These are phyloP conservation scores for Hypoxylon sp. DNA, from an alignment of 2,329 filamentous ascomycete genomes.

Conservation along the genomic window DNA sequence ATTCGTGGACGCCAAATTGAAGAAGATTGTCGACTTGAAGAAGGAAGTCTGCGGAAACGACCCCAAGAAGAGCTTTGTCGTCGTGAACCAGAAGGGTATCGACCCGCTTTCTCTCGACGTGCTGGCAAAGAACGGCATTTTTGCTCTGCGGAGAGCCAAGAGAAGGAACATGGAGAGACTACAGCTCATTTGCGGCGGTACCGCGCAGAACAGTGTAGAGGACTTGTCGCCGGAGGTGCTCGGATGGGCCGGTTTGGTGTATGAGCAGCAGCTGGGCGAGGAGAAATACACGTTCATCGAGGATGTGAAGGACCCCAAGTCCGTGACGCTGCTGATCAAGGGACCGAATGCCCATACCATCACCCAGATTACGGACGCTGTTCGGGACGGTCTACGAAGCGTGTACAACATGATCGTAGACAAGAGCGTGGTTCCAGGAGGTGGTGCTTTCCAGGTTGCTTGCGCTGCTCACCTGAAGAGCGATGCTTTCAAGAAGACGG, in stretches of 20 bases:
- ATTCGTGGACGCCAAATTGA: slow-evolving; percentile 95
- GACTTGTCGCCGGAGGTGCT: slow-evolving; percentile 89
- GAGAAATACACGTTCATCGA: slow-evolving; percentile 99
- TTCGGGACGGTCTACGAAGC: slow-evolving; percentile 92
- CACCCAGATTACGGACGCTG: slow-evolving; percentile 94
- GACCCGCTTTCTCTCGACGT: slow-evolving; percentile 96
- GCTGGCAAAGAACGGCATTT: slow-evolving; percentile 96
- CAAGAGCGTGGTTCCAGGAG: slow-evolving; percentile 92
- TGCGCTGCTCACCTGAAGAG: slow-evolving; percentile 89
- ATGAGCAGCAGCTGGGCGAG: slow-evolving; percentile 96
- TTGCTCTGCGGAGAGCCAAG: slow-evolving; percentile 94
- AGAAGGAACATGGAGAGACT: slow-evolving; percentile 98
- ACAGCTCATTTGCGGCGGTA: slow-evolving; percentile 92
- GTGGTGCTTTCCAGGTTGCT: slow-evolving; percentile 94
- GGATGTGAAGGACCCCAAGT: slow-evolving; percentile 98
- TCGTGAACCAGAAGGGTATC: slow-evolving; percentile 99
- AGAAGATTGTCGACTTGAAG: slow-evolving; percentile 98
- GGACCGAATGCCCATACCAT: slow-evolving; percentile 98
- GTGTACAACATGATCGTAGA: slow-evolving; percentile 99
- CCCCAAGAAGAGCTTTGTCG: slow-evolving; percentile 93
- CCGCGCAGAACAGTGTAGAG: slow-evolving; percentile 95
- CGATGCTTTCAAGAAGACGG: slow-evolving; percentile 85
- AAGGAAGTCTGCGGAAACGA: slow-evolving; percentile 96
- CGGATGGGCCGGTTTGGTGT: slow-evolving; percentile 95
- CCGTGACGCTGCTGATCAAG: slow-evolving; percentile 97